Base-by-base conservation (phyloP, 345 rosid genomes). In the Streptanthus diversifolius region DNA sequence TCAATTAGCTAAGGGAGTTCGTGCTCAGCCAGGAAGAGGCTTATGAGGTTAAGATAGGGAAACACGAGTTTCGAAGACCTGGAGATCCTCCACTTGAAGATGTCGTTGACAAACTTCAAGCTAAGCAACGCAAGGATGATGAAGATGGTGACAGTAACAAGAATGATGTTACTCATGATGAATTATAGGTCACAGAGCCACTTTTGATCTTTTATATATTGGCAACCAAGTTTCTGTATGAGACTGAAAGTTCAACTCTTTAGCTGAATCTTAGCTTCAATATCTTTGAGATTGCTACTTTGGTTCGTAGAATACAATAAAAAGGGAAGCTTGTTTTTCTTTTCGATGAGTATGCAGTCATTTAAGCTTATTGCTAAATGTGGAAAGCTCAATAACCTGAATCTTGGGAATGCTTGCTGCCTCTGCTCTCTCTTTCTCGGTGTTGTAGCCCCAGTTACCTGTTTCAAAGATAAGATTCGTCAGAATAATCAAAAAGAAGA, bases 21-120 rank as follows among this genome's bases (percentile, higher is more conserved):
- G 63, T 95, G 22, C 61, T 91, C 80, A 83, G 69, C 13, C 93
- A 91, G 48, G 83, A 75, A 15, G 99, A 95, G 22, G 93, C 93
- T 14, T 91, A 91, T 53, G 96, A 95, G 81, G 68, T 95, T 18
- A 91, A 91, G 87, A 83, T 90, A 3, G 96, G 91, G 36, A 95
- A 95, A 35, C 84, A 83, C 74, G 79, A 69, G 63, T 95, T 82
- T 60, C 77, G 96, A 36, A 83, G 96, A 78, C 78, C 90, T 1
- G 99, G 96, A 43, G 96, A 91, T 81, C 95, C 92, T 56, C 91
- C 99, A 0, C 63, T 88, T 5, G 96, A 90, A n/a, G 78, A 79
- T 71, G 83, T 90, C 2, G 6, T 84, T 8, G 85, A 81, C 74
- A 78, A 72, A 70, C 87, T 85, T 27, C 63, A 18, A 58, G 72